Evolutionary conservation across 2,329 filamentous ascomycete species (phyloP).

Genomic region (Fonsecaea pedrosoi): DNA sequence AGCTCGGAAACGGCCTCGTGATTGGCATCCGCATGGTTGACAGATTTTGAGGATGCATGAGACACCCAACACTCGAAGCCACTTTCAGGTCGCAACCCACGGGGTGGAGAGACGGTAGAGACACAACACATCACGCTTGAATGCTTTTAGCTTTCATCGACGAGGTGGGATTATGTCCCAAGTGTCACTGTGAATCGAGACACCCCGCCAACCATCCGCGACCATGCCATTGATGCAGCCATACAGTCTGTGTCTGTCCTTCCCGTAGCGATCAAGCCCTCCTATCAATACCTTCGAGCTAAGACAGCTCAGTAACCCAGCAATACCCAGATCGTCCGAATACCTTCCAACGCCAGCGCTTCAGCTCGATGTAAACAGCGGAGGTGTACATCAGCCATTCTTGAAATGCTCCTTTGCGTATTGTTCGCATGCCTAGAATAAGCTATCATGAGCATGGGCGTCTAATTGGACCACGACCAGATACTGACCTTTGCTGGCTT

Average conservation of each 20-base stretch:
- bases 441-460: constrained; percentile 5
- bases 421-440: constrained; percentile 76
- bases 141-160: neutral
- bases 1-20: constrained; percentile 30
- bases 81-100: constrained; percentile 4
- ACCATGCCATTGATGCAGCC: constrained; percentile 12
- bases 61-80: constrained; percentile 14
- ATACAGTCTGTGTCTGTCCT: constrained; percentile 17
- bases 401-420: constrained; percentile 95
- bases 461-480: constrained; percentile 3
- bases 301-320: neutral
- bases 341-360: constrained; percentile 31
- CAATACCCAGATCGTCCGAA: constrained; percentile 7
- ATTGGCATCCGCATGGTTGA: constrained; percentile 39
- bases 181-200: neutral
- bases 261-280: neutral
- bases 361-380: constrained; percentile 17
- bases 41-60: constrained; percentile 31
- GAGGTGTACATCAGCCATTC: constrained; percentile 41
- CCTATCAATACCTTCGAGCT: constrained; percentile 10
- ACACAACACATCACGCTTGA: neutral
- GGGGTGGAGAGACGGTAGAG: neutral
- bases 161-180: constrained; percentile 2
- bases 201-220: neutral
- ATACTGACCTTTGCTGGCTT: constrained; percentile 87